These are phyloP conservation scores for Toxicodendron radicans DNA, from an alignment of 345 rosid species.

Conservation along the genomic window DNA sequence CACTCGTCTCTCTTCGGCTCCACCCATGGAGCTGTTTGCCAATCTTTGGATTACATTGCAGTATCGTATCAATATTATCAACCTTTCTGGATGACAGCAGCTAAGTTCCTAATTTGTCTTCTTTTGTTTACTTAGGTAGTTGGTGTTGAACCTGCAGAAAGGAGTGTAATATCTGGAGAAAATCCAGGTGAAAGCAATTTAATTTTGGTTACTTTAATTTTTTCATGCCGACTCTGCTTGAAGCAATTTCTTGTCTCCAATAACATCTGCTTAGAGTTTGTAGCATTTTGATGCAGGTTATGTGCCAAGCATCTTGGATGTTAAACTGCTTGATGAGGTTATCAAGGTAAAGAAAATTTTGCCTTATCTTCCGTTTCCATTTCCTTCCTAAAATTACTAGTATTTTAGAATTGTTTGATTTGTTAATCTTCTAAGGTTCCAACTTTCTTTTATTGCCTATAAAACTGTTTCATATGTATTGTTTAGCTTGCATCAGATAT, in stretches of 20 bases:
- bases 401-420: background rate
- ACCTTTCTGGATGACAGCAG: conserved; percentile 13
- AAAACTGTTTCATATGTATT: background rate
- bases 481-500: conserved; percentile 8
- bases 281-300: conserved; percentile 54
- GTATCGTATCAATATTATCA: background rate
- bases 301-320: conserved; percentile 72
- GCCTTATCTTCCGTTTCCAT: background rate
- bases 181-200: conserved; percentile 50
- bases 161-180: conserved; percentile 87
- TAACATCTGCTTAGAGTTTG: conserved; percentile 12
- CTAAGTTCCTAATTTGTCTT: background rate
- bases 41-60: too few relatives aligned
- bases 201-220: conserved; percentile 12
- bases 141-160: conserved; percentile 96
- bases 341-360: conserved; percentile 48
- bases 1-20: too few relatives aligned
- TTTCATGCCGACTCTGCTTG: conserved; percentile 3
- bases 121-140: conserved; percentile 52
- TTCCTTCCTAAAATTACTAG: background rate
- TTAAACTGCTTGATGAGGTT: conserved; percentile 87
- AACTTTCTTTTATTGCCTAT: background rate
- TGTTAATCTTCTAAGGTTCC: background rate
- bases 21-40: too few relatives aligned
- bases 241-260: conserved; percentile 8